These are phyloP conservation scores for Dipteronia sinensis DNA, from an alignment of 345 rosid genomes.

Conservation along the genomic window DNA sequence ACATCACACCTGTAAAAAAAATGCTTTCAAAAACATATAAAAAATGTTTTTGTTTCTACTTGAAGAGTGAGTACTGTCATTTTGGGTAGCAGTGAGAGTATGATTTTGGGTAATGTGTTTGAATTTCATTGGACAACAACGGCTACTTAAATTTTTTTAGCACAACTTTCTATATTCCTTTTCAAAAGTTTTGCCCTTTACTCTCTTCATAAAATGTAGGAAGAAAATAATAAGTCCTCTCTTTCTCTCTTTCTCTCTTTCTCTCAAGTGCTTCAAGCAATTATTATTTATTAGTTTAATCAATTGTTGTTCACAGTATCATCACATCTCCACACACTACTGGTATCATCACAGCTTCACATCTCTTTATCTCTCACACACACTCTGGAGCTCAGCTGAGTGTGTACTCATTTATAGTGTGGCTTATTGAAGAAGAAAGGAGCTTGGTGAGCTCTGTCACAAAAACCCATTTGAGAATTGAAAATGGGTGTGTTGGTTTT, in stretches of 20 bases:
- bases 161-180: conserved; percentile 46
- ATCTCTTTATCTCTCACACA: neutral
- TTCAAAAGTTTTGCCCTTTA: conserved; percentile 31
- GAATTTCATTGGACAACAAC: conserved; percentile 56
- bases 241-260: neutral
- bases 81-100: conserved; percentile 11
- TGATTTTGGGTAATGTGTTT: conserved; percentile 19
- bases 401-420: conserved; percentile 8
- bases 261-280: conserved; percentile 30
- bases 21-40: neutral
- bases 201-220: conserved; percentile 24
- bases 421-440: neutral
- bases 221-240: neutral
- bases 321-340: conserved; percentile 16
- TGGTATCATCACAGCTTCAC: conserved; percentile 13
- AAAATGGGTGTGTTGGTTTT: conserved; percentile 37
- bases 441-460: neutral
- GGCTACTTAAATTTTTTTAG: conserved; percentile 38
- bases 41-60: neutral
- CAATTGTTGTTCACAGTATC: conserved; percentile 23
- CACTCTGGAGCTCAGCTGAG: neutral
- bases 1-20: neutral
- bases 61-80: conserved; percentile 3
- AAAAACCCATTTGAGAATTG: conserved; percentile 21
- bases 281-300: conserved; percentile 37